Evolutionary conservation across 352 stramenopile genomes (phyloP), one percentile per base, ranked within the genome.

Genomic region (Globisporangium cederbergense): DNA sequence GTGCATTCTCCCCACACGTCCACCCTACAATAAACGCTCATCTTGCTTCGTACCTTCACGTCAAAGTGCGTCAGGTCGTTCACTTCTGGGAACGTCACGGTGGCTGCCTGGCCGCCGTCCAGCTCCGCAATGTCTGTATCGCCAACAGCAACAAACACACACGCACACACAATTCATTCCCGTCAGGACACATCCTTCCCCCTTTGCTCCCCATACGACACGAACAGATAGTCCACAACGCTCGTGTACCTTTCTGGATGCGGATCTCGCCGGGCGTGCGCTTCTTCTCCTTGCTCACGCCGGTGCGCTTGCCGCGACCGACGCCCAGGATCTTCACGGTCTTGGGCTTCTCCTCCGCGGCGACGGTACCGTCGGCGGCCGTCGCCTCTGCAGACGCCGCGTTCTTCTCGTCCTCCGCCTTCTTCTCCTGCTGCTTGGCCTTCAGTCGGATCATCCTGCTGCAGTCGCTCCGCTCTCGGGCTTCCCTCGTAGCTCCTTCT

Each of bases 231-330:
- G n/a, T 3, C 43, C 10, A 57, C 18, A 47, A 14, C 22, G 8
- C 28, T 4, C 4, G 13, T 4, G 68, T 52, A 98, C 95, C 97
- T 94, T 99, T 99, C 77, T 99, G 97, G 74, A 99, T 99, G 54
- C 97, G 90, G 78, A 99, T 98, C 79, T 99, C 97, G 70, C 96
- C 97, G 6, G 97, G 97, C 70, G 91, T 98, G 65, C 96, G 91
- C 73, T 98, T 95, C 80, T 96, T 95, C 64, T 93, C 83, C 68
- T 95, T 96, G 68, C 63, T 88, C 34, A 52, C 70, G 20, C 82
- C 81, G 2, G 53, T 36, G 59, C 86, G 82, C 60, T 92, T 94
- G 51, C 88, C 88, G 16, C 88, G 85, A 13, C 88, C 88, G 6
- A 96, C 81, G 45, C 88, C 88, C 0, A 96, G 66, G 61, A 96